Conservation (phyloP, 306 rosid species). For the Quercus dentata region DNA sequence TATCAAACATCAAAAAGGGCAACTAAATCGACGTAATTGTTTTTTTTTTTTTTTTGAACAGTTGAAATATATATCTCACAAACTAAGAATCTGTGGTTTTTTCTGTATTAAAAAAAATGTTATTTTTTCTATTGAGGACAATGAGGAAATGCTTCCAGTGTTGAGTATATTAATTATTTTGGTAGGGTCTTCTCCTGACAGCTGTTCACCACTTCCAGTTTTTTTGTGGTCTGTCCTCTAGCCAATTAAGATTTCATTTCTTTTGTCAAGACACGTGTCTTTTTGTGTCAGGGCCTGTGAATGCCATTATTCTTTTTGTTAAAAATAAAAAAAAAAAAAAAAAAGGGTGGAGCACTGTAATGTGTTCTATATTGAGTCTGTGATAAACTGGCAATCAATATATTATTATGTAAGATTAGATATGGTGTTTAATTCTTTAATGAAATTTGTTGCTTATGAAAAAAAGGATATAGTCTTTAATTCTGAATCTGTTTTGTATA, state of each 20-base stretch:
- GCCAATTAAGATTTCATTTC: background rate
- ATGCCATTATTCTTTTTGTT: background rate
- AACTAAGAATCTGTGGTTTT: too few species aligned
- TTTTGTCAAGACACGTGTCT: background rate
- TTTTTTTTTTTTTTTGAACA: background rate
- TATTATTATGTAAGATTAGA: background rate
- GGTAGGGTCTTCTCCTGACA: background rate
- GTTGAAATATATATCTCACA: background rate
- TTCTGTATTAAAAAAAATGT: too few species aligned
- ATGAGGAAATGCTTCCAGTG: background rate
- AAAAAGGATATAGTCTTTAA: background rate
- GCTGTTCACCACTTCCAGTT: background rate
- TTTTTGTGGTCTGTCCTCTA: background rate
- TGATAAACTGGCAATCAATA: background rate
- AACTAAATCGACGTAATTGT: background rate
- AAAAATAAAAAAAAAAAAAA: background rate
- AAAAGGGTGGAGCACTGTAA: background rate
- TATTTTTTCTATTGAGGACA: background rate
- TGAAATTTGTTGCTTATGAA: too few species aligned
- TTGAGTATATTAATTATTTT: background rate
- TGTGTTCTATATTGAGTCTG: background rate
- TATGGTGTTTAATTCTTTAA: too few species aligned
- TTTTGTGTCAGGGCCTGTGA: background rate
- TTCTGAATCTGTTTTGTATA: background rate
- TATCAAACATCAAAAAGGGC: background rate